Evolutionary conservation across 2,329 filamentous ascomycete genomes (phyloP).

Genomic region (Cyphellophora europaea): DNA sequence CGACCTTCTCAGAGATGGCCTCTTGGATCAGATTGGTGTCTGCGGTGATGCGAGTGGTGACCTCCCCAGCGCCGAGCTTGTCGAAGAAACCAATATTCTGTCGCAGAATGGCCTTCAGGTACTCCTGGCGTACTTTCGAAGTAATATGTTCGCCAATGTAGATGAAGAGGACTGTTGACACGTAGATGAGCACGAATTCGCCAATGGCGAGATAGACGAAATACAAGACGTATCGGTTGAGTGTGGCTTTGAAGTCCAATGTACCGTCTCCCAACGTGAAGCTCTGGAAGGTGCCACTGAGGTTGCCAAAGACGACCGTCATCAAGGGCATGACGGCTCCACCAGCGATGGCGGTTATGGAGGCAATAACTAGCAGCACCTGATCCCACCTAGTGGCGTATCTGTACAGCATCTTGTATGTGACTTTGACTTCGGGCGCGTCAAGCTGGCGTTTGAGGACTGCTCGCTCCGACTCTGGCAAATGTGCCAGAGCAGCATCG

Average conservation of each 20-base stretch:
- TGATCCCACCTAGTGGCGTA: slow-evolving; percentile 60
- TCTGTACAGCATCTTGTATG: slow-evolving; percentile 57
- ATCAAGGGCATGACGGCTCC: slow-evolving; percentile 71
- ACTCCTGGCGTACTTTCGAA: slow-evolving; percentile 70
- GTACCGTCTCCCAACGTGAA: slow-evolving; percentile 45
- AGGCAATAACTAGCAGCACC: slow-evolving; percentile 52
- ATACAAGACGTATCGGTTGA: slow-evolving; percentile 63
- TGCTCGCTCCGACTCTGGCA: slow-evolving; percentile 55
- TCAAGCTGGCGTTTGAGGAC: slow-evolving; percentile 61
- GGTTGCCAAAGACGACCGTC: slow-evolving; percentile 67
- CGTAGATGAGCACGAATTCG: slow-evolving; percentile 68
- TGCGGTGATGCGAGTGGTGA: slow-evolving; percentile 87
- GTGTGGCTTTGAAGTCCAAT: slow-evolving; percentile 48
- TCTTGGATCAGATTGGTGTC: slow-evolving; percentile 92
- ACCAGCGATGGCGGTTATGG: slow-evolving; percentile 57
- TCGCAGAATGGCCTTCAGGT: slow-evolving; percentile 71
- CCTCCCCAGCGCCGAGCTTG: slow-evolving; percentile 83
- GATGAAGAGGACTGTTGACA: slow-evolving; percentile 81
- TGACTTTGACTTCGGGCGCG: slow-evolving; percentile 54
- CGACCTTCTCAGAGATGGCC: slow-evolving; percentile 84
- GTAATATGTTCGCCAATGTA: slow-evolving; percentile 74
- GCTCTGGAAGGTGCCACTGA: slow-evolving; percentile 62
- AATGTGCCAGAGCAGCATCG: slow-evolving; percentile 49
- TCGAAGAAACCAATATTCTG: slow-evolving; percentile 94
- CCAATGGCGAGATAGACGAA: slow-evolving; percentile 78